Evolutionary conservation across 768 basidiomycete genomes (phyloP), one percentile per base, ranked within the genome.

Genomic region (Leccinum imitatum): DNA sequence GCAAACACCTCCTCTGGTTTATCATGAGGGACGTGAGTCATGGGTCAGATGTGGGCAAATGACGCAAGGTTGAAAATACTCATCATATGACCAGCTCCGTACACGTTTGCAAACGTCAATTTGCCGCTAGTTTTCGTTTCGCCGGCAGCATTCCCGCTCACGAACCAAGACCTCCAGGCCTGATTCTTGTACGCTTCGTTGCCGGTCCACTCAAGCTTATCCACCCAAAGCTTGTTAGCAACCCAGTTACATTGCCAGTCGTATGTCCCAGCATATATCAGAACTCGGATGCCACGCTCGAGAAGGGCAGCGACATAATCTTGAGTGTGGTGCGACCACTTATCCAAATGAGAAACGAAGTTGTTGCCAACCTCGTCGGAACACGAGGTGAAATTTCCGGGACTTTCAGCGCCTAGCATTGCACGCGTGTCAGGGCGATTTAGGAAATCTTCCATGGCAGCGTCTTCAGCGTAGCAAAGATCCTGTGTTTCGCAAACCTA

Each of bases 81-180:
- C 44, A 87, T 87, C 87, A 88, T 87, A 75, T 91, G 90, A n/a
- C 90, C 90, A 30, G 88, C 90, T 5, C 80, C 87, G 50, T 79
- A 73, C 39, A 90, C 73, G 0, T 84, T 88, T 15, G 81, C 83
- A 68, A 86, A 89, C 39, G 86, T 89, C 58, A 93, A 73, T 19
- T 81, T 80, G 7, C 79, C 81, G 37, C 78, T 78, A 31, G 73
- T 78, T 71, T 85, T 84, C 48, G 81, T 84, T 67, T 77, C 76
- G 5, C 89, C 89, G 0, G 81, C 89, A 47, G 71, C 71, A 56
- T 77, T 64, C 11, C 82, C 84, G 60, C 82, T 76, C 9, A 89
- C 80, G 0, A 66, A 65, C 87, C 87, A 91, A 10, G 83, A 77
- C 50, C 75, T 73, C 67, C 85, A 72, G 11, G 74, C 66, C 52